Evolutionary conservation across 2,329 filamentous ascomycete species (phyloP), one percentile per base, ranked within the genome.

Genomic region (Emmonsia crescens): DNA sequence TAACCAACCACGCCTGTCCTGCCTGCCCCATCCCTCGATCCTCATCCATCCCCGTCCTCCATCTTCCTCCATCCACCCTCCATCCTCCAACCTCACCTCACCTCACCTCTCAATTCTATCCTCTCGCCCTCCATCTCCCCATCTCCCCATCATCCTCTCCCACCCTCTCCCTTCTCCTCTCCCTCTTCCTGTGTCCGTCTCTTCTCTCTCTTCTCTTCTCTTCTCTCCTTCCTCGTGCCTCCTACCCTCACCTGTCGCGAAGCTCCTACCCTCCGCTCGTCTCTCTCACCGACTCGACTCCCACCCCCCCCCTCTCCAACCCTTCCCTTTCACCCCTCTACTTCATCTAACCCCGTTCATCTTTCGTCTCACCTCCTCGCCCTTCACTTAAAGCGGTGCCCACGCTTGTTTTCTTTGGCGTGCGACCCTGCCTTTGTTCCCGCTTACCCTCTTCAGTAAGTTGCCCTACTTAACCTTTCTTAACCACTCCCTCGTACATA

Each of bases 191-290:
- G 64, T 61, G 58, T 64, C 63, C 64, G 55, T 64, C 65, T 67
- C 60, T 59, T 66, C 63, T 61, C 63, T 62, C n/a, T 62, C 64
- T 64, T 63, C 64, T 61, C 61, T 64, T 66, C 63, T 65, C 64
- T 63, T 63, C 65, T 61, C 61, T 65, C 63, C 66, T 64, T 64
- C 66, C 66, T 64, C 65, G 64, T 62, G 66, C 66, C 62, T 64
- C 62, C 61, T 63, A 40, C 61, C 61, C 63, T 63, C 61, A 63
- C 66, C 67, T 63, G 64, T 63, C 59, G 55, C 61, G 61, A 66
- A 61, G 62, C 66, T 64, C 63, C 60, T 60, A 61, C 67, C 65
- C 64, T 66, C 63, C 61, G 59, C 65, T 62, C 64, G 65, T 61
- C 62, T 61, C 65, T 62, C 64, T 62, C 62, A 62, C 61, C 57